Evolutionary conservation across 257 asterid genomes (phyloP), one percentile per base, ranked within the genome.

Genomic region (Fraxinus cuspidata): DNA sequence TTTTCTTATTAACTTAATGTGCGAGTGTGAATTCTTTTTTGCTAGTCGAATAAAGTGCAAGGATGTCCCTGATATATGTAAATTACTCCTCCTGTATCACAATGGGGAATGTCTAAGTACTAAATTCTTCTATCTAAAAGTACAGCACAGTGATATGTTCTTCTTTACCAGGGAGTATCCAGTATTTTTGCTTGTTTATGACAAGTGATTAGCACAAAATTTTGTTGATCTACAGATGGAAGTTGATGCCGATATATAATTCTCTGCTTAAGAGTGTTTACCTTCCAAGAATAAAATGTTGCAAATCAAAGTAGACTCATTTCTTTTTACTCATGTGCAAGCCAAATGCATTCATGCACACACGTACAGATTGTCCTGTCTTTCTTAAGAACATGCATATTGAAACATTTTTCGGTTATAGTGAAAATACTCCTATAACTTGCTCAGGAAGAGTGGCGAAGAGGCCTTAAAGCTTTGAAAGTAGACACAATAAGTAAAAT

Each of bases 361-460:
- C 32, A 31, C 74, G 4, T 10, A n/a, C 5, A 2, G 29, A 58
- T 29, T 56, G 4, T 23, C 29, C 27, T 21, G 8, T 56, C 71
- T n/a, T 70, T 76, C 11, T 10, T 4, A 77, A 63, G 49, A 74
- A 67, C 12, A 7, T 7, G n/a, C 16, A 58, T 23, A 63, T 63
- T 27, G 35, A 63, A 63, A 63, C 34, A 27, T 10, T 25, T 63
- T 63, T 23, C 69, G 23, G 18, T 63, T 63, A 23, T 63, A 27
- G 69, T 18, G 12, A 8, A 11, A 23, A 10, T 27, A 25, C 8
- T 63, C 69, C 47, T 65, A 53, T 49, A 28, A 73, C 60, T 81
- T 79, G 37, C 75, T 74, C 81, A 94, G 97, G 94, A 89, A 16
- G 99, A 94, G 85, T 94, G 97, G 97, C 83, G 88, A 79, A 86